Evolutionary conservation across 2,329 filamentous ascomycete species (phyloP).

Genomic region (Sclerotinia minor): DNA sequence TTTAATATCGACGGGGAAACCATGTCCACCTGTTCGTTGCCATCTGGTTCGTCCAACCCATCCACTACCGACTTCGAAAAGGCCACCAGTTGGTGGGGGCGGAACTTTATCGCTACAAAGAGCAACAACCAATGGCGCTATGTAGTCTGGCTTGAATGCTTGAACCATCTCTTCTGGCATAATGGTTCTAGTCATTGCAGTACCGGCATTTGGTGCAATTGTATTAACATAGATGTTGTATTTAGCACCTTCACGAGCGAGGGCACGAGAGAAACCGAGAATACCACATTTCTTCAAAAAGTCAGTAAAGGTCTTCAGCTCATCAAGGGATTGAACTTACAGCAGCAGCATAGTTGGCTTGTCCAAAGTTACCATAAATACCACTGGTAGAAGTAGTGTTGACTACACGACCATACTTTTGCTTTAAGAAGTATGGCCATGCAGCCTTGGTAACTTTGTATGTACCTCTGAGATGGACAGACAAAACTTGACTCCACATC

Average conservation of each 20-base stretch:
- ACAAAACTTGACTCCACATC: conserved; percentile 88
- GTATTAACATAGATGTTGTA: conserved; percentile 99
- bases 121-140: conserved; percentile 86
- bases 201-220: conserved; percentile 95
- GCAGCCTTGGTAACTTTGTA: conserved; percentile 97
- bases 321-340: conserved; percentile 54
- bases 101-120: conserved; percentile 85
- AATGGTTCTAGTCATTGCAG: conserved; percentile 89
- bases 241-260: conserved; percentile 90
- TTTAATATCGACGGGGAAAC: conserved; percentile 83
- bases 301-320: conserved; percentile 16
- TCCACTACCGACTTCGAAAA: conserved; percentile 94
- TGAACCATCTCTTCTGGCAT: conserved; percentile 97
- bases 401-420: conserved; percentile 95
- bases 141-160: conserved; percentile 98
- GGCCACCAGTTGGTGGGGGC: conserved; percentile 76
- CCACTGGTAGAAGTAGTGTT: conserved; percentile 97
- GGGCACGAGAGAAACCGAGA: conserved; percentile 88
- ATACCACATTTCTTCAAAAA: conserved; percentile 76
- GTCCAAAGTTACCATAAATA: conserved; percentile 98
- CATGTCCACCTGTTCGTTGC: conserved; percentile 87
- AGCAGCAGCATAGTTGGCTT: conserved; percentile 93
- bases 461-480: conserved; percentile 89
- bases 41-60: conserved; percentile 92
- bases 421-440: conserved; percentile 96